A percentile compares a stretch with the other conserved stretches of the same genome.
phyloP scores from a whole-genome alignment of 192 early-diverging fungal genomes.

The Martensiomyces pterosporus region DNA sequence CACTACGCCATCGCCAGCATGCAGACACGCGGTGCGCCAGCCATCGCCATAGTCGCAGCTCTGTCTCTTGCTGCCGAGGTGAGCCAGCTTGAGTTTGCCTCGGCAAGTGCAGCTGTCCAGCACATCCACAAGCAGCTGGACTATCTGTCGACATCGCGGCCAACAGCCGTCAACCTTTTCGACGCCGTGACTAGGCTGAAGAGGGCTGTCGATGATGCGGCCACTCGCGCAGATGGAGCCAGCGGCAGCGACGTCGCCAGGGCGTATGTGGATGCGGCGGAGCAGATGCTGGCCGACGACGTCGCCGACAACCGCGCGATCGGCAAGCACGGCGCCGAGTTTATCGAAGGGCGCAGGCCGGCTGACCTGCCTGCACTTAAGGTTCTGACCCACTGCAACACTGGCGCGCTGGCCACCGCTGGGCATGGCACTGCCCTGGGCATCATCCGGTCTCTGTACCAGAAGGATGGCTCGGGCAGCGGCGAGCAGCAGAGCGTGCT shows the following conservation, averaged over 20 bases:
- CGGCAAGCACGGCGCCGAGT: conserved; percentile 72
- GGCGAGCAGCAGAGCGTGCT: no score
- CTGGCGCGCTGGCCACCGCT: conserved; percentile 81
- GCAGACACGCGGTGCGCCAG: conserved; percentile 91
- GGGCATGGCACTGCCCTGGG: conserved; percentile 93
- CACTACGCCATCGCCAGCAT: conserved; percentile 89
- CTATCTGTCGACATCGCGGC: conserved; percentile 85
- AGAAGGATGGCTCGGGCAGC: conserved; percentile 12
- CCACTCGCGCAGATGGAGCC: conserved; percentile 2
- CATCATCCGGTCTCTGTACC: conserved; percentile 78
- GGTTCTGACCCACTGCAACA: conserved; percentile 97
- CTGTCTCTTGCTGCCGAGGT: conserved; percentile 81
- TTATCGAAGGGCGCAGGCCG: background rate
- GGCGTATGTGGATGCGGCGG: conserved; percentile 69
- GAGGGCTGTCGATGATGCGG: conserved; percentile 1
- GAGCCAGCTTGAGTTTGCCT: conserved; percentile 9
- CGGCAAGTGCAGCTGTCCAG: conserved; percentile 37
- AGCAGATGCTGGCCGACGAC: conserved; percentile 81
- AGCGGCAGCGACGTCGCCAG: conserved; percentile 47
- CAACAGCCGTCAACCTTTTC: conserved; percentile 95
- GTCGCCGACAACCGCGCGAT: conserved; percentile 85
- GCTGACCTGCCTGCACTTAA: conserved; percentile 7
- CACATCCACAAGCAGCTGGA: conserved; percentile 62
- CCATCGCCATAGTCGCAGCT: conserved; percentile 95
- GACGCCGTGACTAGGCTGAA: conserved; percentile 64